Base-by-base conservation (phyloP, 805 yeast species). In the Monosporozyma solicola region DNA sequence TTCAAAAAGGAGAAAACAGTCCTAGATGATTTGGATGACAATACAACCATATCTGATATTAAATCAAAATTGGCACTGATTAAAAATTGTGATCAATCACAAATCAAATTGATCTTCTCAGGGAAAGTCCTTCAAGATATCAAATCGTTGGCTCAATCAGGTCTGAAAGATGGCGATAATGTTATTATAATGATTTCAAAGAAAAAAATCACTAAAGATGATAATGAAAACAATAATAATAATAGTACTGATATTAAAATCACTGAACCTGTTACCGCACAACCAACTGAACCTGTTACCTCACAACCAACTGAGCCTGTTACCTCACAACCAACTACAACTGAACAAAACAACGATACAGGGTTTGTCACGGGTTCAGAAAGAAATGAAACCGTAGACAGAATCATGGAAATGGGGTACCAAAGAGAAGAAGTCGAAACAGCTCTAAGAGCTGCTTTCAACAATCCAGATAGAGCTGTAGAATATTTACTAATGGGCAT, bases 401-500 rank as follows among this genome's bases (percentile, higher is more conserved):
- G 85, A 65, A 90, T 94, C 68, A 80, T 90, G 83, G 97, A 88
- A 60, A 90, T 94, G 97, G 99, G 99, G 8, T 94, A 90, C 66
- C 88, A 85, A 50, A 82, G 95, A 61, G 78, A 81, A 16, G 87
- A 88, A 66, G 97, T 89, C 27, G 95, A 88, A 71, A 80, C 82
- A 47, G 99, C 99, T 0, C 74, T 94, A 67, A 82, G 95, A 61
- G 96, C 96, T 15, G 98, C 99, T 1, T 94, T 83, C 74, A 92
- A 92, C 72, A 91, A 94, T 71, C 98, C 99, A 22, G 98, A 92
- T 67, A 83, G 99, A 63, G 99, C 99, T 0, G 98, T 94, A 13
- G 99, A 94, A 68, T 91, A 92, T 68, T 75, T 94, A 50, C 74
- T 94, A 58, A 88, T 91, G 48, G 98, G 97, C 2, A 80, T 92